These are phyloP conservation scores for Lactarius vividus DNA, from an alignment of 768 basidiomycete genomes.

Conservation along the genomic window DNA sequence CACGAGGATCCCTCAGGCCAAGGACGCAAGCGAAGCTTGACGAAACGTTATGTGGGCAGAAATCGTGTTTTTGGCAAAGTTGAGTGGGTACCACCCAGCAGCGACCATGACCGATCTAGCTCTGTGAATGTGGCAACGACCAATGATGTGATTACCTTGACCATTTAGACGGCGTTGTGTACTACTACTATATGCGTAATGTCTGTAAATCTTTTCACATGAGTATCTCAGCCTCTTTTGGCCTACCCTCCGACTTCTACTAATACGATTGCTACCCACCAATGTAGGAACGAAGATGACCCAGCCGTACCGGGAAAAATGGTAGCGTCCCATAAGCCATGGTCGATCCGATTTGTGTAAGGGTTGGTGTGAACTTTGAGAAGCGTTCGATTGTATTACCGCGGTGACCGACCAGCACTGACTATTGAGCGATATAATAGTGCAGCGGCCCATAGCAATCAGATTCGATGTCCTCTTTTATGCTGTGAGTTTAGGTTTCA, in stretches of 20 bases:
- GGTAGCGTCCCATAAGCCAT: background rate
- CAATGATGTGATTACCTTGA: constrained; percentile 2
- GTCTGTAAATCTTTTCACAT: background rate
- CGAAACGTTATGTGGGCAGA: background rate
- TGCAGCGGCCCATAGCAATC: too few species aligned
- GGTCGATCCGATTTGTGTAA: background rate
- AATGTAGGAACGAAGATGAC: background rate
- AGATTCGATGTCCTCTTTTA: too few species aligned
- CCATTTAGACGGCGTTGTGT: background rate
- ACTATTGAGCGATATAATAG: too few species aligned
- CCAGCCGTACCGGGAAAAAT: background rate
- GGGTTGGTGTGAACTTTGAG: background rate
- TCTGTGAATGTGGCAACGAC: constrained; percentile 12
- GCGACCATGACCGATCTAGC: background rate
- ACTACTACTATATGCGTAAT: background rate
- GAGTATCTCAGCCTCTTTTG: background rate
- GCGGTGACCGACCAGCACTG: too few species aligned
- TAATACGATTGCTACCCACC: background rate
- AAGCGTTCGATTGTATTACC: background rate
- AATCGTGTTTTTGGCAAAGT: background rate
- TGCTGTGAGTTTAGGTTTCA: too few species aligned
- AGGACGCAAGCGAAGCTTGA: constrained; percentile 35
- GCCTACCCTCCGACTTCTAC: background rate
- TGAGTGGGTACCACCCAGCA: constrained; percentile 4
- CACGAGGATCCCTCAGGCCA: constrained; percentile 38